These are phyloP conservation scores for Ophiostoma populinum DNA, from an alignment of 2,329 filamentous ascomycete species.

Conservation along the genomic window DNA sequence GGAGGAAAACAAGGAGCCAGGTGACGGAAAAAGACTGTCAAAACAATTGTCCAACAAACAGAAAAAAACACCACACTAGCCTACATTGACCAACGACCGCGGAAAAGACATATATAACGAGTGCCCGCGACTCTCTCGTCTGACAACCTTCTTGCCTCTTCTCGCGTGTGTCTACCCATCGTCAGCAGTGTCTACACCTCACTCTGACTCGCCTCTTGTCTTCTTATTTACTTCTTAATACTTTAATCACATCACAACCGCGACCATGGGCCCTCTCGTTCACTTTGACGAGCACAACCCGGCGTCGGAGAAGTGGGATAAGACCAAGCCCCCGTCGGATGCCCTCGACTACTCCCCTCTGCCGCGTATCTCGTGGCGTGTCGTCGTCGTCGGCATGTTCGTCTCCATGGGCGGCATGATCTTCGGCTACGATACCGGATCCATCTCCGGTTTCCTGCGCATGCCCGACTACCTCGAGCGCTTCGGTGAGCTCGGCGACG, in stretches of 20 bases:
- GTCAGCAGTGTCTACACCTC: too few species aligned
- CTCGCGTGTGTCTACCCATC: too few species aligned
- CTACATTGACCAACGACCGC: too few species aligned
- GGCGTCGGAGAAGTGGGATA: constrained; percentile 5
- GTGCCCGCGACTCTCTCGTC: too few species aligned
- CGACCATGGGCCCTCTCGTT: constrained; percentile 2
- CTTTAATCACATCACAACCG: background rate
- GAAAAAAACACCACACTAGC: too few species aligned
- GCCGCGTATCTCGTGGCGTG: constrained; percentile 5
- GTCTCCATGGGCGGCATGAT: constrained; percentile 11
- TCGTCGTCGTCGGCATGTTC: constrained; percentile 8
- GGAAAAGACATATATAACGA: too few species aligned
- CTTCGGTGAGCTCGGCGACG: constrained; percentile 29
- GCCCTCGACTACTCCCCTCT: constrained; percentile 10
- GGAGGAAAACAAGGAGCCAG: too few species aligned
- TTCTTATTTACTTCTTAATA: background rate
- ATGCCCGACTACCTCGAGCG: constrained; percentile 37
- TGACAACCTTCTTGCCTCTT: too few species aligned
- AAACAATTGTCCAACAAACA: too few species aligned
- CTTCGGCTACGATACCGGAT: constrained; percentile 41
- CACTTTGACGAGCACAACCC: constrained; percentile 9
- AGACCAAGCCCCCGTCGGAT: constrained; percentile 3
- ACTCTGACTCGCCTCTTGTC: too few species aligned
- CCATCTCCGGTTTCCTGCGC: constrained; percentile 34
- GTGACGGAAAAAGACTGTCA: too few species aligned